Base-by-base conservation (phyloP, 2,329 filamentous ascomycete genomes). In the Cordyceps militaris region DNA sequence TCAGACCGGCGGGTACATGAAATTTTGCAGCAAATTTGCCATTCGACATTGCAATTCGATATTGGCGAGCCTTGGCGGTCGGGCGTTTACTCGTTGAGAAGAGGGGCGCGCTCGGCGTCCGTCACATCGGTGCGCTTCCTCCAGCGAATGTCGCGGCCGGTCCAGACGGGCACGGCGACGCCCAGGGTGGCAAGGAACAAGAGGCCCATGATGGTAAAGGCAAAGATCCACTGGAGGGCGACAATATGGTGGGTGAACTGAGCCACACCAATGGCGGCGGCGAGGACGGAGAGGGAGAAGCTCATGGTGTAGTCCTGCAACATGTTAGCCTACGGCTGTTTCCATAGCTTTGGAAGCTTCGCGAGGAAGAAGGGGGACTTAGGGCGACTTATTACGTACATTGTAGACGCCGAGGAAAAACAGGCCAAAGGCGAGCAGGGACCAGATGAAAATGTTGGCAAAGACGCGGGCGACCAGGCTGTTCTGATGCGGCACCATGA, bases 201-300 rank as follows among this genome's bases (percentile, higher is more conserved):
- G 26, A 89, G 69, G 1, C 79, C 82, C 79, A 93, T 91, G 69
- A 96, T 91, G 61, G 84, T 78, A 67, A 95, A 94, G 34, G 91
- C 88, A 70, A 96, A 96, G 72, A 95, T 93, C 91, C 91, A 96
- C 74, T 96, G 91, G 62, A 96, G 78, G 7, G 89, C 88, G 63
- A 95, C 78, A 59, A 86, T 72, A 69, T 91, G 84, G 66, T 81
- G 79, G 52, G 85, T 75, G 74, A 95, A 85, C 71, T 96, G 91
- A 14, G 84, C 81, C 16, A 94, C 83, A 13, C 89, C 90, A 43
- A 95, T 83, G 19, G 90, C 83, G 5, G 90, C 85, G 1, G 84
- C 76, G 48, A 95, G 76, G 46, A 91, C 79, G 64, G 85, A 88
- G 65, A 96, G 79, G 56, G 83, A 85, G 69, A 94, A 90, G 2